Conservation (phyloP, 2,329 filamentous ascomycete species). For the Capronia epimyces region DNA sequence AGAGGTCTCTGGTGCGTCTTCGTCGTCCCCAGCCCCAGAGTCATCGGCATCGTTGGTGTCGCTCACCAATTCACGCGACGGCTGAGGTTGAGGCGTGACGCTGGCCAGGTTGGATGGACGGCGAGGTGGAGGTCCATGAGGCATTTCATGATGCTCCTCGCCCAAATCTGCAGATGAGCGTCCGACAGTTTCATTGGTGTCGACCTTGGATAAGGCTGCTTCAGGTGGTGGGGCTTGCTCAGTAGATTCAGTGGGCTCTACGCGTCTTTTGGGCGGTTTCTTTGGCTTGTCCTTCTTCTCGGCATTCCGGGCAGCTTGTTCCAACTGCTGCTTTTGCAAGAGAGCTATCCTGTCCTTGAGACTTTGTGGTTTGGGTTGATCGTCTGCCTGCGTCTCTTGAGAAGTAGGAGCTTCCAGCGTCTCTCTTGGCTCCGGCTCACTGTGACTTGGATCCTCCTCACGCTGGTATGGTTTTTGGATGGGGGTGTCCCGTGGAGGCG, state of each 20-base stretch:
- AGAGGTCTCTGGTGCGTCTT: conserved; percentile 57
- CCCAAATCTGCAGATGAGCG: conserved; percentile 36
- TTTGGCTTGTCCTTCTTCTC: conserved; percentile 90
- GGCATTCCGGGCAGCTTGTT: conserved; percentile 76
- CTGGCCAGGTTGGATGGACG: conserved; percentile 35
- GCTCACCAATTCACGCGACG: conserved; percentile 51
- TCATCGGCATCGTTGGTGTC: conserved; percentile 63
- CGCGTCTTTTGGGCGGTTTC: conserved; percentile 62
- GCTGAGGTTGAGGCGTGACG: conserved; percentile 35
- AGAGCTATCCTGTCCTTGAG: conserved; percentile 93
- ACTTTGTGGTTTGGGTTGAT: conserved; percentile 84
- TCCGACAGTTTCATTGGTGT: conserved; percentile 33
- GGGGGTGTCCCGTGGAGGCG: conserved; percentile 63
- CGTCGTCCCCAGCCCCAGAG: conserved; percentile 58
- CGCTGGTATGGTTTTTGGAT: conserved; percentile 73
- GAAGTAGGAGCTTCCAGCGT: conserved; percentile 27
- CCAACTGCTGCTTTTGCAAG: conserved; percentile 86
- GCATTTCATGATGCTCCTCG: conserved; percentile 18
- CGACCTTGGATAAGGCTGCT: conserved; percentile 31
- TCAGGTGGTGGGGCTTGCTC: conserved; percentile 30
- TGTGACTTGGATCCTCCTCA: conserved; percentile 70
- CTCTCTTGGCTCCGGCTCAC: conserved; percentile 31
- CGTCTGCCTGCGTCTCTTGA: conserved; percentile 56
- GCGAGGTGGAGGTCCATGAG: conserved; percentile 16
- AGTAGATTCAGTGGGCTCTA: conserved; percentile 40